Evolutionary conservation across 2,329 filamentous ascomycete species (phyloP).

Genomic region (Penicillium sp.): DNA sequence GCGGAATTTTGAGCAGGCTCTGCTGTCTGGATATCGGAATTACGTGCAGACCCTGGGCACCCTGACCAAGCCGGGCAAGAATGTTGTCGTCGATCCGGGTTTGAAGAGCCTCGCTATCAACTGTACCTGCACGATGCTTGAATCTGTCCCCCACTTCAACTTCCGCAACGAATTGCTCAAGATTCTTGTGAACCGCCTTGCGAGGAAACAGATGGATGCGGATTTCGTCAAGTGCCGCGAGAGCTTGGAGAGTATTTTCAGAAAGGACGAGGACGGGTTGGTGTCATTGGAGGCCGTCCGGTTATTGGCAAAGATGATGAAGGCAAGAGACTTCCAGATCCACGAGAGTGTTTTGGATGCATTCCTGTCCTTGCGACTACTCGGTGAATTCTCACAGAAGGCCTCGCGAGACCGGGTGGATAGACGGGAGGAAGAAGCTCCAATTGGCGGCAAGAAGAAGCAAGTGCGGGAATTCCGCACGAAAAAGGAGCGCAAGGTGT

Average conservation of each 20-base stretch:
- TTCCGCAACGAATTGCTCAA: conserved; percentile 86
- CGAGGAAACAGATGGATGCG: conserved; percentile 69
- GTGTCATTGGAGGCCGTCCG: conserved; percentile 85
- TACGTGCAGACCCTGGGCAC: conserved; percentile 78
- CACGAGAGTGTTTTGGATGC: conserved; percentile 87
- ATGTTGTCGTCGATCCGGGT: conserved; percentile 38
- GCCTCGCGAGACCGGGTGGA: conserved; percentile 80
- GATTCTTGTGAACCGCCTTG: conserved; percentile 83
- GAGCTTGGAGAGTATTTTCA: conserved; percentile 80
- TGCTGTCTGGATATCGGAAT: conserved; percentile 81
- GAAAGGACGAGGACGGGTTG: conserved; percentile 85
- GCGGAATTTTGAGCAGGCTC: conserved; percentile 82
- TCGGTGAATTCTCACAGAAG: conserved; percentile 85
- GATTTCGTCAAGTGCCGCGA: conserved; percentile 78
- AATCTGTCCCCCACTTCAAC: conserved; percentile 93
- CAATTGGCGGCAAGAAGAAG: conserved; percentile 63
- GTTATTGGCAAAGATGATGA: conserved; percentile 93
- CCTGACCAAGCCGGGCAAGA: conserved; percentile 62
- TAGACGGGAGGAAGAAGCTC: conserved; percentile 53
- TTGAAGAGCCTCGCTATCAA: conserved; percentile 78
- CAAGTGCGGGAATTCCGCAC: conserved; percentile 84
- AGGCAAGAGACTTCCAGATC: conserved; percentile 77
- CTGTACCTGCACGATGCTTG: conserved; percentile 81
- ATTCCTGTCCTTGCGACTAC: conserved; percentile 84
- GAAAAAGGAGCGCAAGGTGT: conserved; percentile 80